A percentile compares a stretch with the other conserved stretches of the same genome.
Evolutionary conservation across 2,329 filamentous ascomycete genomes (phyloP).

Genomic region (Colletotrichum nymphaeae): DNA sequence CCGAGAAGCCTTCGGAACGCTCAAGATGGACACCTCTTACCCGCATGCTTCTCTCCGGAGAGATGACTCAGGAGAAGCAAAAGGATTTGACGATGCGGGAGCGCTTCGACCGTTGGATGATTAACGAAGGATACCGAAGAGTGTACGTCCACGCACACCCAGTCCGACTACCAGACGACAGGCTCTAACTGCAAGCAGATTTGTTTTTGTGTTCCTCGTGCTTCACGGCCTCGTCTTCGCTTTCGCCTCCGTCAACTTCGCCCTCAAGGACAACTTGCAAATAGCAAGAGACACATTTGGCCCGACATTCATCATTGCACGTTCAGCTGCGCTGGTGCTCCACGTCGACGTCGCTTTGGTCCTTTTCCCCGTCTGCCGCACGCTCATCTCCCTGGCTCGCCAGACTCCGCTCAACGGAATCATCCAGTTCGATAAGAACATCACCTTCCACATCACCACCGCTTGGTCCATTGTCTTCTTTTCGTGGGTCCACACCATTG

Average conservation of each 20-base stretch:
- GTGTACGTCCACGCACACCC: slow-evolving; percentile 64
- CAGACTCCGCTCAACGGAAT: slow-evolving; percentile 88
- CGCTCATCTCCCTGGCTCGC: slow-evolving; percentile 82
- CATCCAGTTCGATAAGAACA: slow-evolving; percentile 90
- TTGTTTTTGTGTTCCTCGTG: slow-evolving; percentile 80
- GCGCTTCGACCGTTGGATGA: slow-evolving; percentile 88
- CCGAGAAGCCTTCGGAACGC: slow-evolving; percentile 71
- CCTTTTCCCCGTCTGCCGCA: slow-evolving; percentile 85
- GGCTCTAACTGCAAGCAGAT: slow-evolving; percentile 58
- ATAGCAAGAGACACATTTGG: slow-evolving; percentile 76
- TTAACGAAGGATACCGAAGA: slow-evolving; percentile 86
- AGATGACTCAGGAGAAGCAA: slow-evolving; percentile 81
- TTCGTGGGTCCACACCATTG: slow-evolving; percentile 86
- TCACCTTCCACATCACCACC: slow-evolving; percentile 86
- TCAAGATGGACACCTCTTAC: slow-evolving; percentile 86
- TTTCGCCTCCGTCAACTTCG: slow-evolving; percentile 84
- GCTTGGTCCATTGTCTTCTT: slow-evolving; percentile 92
- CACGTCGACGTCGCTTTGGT: slow-evolving; percentile 86
- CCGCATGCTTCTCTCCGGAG: slow-evolving; percentile 84
- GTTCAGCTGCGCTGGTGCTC: slow-evolving; percentile 79
- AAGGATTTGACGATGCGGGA: slow-evolving; percentile 76
- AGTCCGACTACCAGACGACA: not conserved
- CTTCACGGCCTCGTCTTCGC: slow-evolving; percentile 82
- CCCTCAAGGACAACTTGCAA: slow-evolving; percentile 80
- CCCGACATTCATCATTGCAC: slow-evolving; percentile 80